These are phyloP conservation scores for Luvunga scandens DNA, from an alignment of 345 rosid species.

Conservation along the genomic window DNA sequence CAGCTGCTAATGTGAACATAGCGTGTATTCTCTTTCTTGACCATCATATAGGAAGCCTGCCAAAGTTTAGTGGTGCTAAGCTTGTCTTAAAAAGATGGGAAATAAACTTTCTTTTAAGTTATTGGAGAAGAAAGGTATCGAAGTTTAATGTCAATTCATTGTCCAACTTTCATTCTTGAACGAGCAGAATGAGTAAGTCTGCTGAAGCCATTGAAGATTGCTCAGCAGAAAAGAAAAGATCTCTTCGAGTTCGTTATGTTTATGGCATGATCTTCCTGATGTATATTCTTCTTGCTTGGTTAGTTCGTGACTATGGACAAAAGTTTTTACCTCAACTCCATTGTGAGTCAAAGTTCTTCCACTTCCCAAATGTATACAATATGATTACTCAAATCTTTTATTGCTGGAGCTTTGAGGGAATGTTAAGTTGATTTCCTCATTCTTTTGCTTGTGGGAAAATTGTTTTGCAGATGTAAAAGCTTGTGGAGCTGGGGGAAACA, in stretches of 20 bases:
- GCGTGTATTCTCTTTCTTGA: not conserved
- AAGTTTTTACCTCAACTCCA: slow-evolving; percentile 41
- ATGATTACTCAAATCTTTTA: not conserved
- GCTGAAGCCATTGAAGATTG: slow-evolving; percentile 23
- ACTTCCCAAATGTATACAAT: not conserved
- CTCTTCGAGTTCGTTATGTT: slow-evolving; percentile 58
- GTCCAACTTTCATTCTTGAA: not conserved
- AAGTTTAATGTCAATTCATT: not conserved
- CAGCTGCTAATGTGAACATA: not conserved
- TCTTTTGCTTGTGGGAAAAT: not conserved
- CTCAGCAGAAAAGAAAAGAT: slow-evolving; percentile 41
- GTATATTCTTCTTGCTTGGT: slow-evolving; percentile 75
- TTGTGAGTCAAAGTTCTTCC: slow-evolving; percentile 39
- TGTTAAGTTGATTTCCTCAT: not conserved
- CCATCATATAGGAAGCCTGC: not conserved
- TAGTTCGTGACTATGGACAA: slow-evolving; percentile 81
- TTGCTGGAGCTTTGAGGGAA: not conserved
- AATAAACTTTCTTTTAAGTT: not conserved
- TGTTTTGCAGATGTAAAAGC: slow-evolving; percentile 56
- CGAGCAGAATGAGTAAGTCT: slow-evolving; percentile 29
- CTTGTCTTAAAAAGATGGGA: not conserved
- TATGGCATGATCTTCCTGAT: slow-evolving; percentile 72
- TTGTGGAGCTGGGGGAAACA: slow-evolving; percentile 58
- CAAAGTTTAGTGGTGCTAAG: not conserved
- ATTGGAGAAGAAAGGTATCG: not conserved